Evolutionary conservation across 2,329 filamentous ascomycete genomes (phyloP).

Genomic region (Neonectria punicea): DNA sequence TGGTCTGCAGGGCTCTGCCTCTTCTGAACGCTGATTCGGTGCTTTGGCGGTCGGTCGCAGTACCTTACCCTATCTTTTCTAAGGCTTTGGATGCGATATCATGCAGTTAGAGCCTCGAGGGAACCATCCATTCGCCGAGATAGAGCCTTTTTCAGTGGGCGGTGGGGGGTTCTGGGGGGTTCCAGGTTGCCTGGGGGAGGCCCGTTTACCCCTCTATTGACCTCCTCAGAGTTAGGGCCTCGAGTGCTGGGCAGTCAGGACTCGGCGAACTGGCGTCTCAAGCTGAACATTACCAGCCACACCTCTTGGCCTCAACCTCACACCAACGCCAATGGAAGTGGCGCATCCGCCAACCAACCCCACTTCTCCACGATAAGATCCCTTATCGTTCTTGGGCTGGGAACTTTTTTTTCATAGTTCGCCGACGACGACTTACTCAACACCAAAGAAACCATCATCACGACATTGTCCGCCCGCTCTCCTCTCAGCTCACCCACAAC

Average conservation of each 20-base stretch:
- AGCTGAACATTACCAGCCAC: conserved; percentile 10
- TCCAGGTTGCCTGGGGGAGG: conserved; percentile 8
- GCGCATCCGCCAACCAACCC: neutral
- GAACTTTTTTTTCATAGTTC: conserved; percentile 34
- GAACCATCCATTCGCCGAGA: conserved; percentile 12
- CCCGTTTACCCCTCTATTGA: conserved; percentile 21
- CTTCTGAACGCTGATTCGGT: conserved; percentile 38
- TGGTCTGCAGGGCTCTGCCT: conserved; percentile 24
- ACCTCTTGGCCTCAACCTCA: neutral
- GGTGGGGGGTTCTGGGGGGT: neutral
- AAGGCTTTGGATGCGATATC: conserved; percentile 9
- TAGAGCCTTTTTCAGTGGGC: conserved; percentile 12
- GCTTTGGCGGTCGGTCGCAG: conserved; percentile 18
- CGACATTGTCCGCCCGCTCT: conserved; percentile 4
- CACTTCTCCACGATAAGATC: conserved; percentile 30
- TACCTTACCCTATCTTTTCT: conserved; percentile 34
- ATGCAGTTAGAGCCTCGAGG: conserved; percentile 1
- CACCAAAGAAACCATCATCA: conserved; percentile 26
- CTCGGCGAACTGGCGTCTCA: neutral
- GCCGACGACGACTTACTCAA: conserved; percentile 20
- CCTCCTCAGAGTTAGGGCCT: neutral
- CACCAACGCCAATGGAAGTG: neutral
- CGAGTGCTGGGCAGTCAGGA: neutral
- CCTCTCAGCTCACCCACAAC: conserved; percentile 8
- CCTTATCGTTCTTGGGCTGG: conserved; percentile 35